Percentiles rank a stretch among this genome's conserved stretches.
phyloP scores from a whole-genome alignment of 257 asterid species.

The Ballota nigra region DNA sequence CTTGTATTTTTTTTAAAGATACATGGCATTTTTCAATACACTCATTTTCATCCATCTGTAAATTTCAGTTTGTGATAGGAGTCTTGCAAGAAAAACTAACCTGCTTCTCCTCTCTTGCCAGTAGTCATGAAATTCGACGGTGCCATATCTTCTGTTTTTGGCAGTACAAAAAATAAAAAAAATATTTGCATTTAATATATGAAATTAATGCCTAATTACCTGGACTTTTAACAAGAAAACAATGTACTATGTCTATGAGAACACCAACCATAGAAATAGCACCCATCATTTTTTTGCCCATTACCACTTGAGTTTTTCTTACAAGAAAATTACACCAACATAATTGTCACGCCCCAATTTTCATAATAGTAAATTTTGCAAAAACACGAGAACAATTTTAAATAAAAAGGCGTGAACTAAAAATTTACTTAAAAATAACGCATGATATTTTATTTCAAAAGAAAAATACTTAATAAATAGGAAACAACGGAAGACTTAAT shows the following conservation, averaged over 20 bases:
- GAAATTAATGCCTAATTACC: not conserved
- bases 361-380: too few relatives aligned
- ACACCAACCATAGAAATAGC: slow-evolving; percentile 1
- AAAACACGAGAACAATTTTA: too few relatives aligned
- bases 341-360: too few relatives aligned
- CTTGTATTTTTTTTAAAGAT: not conserved
- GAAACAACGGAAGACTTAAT: too few relatives aligned
- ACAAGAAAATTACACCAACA: not conserved
- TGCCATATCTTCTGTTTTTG: slow-evolving; percentile 90
- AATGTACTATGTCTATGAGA: not conserved
- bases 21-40: not conserved
- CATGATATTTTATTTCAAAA: too few relatives aligned
- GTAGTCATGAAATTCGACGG: slow-evolving; percentile 58
- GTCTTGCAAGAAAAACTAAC: slow-evolving; percentile 35
- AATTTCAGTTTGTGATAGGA: not conserved
- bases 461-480: too few relatives aligned
- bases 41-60: not conserved
- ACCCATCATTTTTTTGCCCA: not conserved
- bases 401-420: too few relatives aligned
- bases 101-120: slow-evolving; percentile 92
- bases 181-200: not conserved
- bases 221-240: not conserved
- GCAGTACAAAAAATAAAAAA: slow-evolving; percentile 24
- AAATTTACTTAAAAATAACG: too few relatives aligned
- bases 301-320: not conserved